A percentile compares a stretch with the other conserved stretches of the same genome.
These are phyloP conservation scores for Ophiorrhiza pumila DNA, from an alignment of 257 asterid genomes.

Conservation along the genomic window DNA sequence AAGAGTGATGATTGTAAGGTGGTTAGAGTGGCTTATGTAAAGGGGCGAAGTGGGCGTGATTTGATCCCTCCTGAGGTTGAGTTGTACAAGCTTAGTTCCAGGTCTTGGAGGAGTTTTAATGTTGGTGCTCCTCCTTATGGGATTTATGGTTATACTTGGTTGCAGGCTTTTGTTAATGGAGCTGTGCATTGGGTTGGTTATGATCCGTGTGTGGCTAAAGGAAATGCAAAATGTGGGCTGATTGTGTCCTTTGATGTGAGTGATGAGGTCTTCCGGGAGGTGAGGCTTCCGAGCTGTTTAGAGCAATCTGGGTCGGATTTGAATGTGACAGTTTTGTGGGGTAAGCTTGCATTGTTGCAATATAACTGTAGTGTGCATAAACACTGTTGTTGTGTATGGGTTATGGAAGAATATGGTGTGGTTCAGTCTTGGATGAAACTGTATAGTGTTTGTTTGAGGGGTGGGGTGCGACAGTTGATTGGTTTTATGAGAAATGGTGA, in stretches of 20 bases:
- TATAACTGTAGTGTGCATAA: constrained; percentile 12
- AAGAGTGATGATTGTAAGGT: constrained; percentile 33
- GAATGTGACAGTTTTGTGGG: neutral
- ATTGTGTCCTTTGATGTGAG: constrained; percentile 25
- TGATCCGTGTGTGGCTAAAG: constrained; percentile 16
- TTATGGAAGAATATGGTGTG: constrained; percentile 33
- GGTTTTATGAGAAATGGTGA: constrained; percentile 20
- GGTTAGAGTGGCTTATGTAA: constrained; percentile 24
- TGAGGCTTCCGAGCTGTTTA: constrained; percentile 23
- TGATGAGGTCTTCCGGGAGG: constrained; percentile 33
- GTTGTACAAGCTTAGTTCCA: constrained; percentile 22
- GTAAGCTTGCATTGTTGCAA: constrained; percentile 19
- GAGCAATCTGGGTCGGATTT: constrained; percentile 16
- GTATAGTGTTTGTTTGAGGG: constrained; percentile 2
- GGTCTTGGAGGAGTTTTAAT: constrained; percentile 25
- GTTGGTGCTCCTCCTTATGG: constrained; percentile 18
- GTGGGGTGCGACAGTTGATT: constrained; percentile 16
- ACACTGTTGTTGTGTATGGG: constrained; percentile 29
- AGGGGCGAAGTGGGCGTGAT: constrained; percentile 16
- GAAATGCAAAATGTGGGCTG: neutral
- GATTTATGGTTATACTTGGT: constrained; percentile 20
- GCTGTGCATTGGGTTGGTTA: constrained; percentile 37
- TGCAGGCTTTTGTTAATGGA: constrained; percentile 28
- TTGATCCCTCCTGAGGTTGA: constrained; percentile 28
- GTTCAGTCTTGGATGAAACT: constrained; percentile 26